A percentile compares a stretch with the other conserved stretches of the same genome.
These are phyloP conservation scores for Monosporascus sp. DNA, from an alignment of 2,329 filamentous ascomycete species.

Conservation along the genomic window DNA sequence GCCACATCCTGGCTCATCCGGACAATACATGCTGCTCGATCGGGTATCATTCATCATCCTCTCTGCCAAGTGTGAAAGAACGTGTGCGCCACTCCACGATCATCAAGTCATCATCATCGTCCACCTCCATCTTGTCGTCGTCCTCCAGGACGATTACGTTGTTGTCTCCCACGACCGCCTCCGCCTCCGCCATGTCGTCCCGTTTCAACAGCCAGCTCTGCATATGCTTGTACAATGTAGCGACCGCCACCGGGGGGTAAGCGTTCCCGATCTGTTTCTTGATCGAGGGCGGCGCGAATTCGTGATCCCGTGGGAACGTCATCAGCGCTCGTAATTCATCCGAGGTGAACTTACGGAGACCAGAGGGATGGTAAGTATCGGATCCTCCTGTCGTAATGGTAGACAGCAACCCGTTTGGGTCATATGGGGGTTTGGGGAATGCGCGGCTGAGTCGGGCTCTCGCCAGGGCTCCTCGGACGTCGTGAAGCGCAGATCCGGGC, in stretches of 20 bases:
- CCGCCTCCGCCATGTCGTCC: conserved; percentile 4
- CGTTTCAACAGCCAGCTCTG: conserved; percentile 31
- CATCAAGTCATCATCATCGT: background rate
- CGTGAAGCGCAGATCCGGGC: conserved; percentile 28
- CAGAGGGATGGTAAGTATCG: conserved; percentile 58
- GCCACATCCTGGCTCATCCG: too few species aligned
- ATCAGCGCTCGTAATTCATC: conserved; percentile 64
- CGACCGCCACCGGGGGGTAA: conserved; percentile 57
- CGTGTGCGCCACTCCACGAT: background rate
- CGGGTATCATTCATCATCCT: too few species aligned
- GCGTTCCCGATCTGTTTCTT: conserved; percentile 71
- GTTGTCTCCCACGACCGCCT: background rate
- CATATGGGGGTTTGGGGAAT: conserved; percentile 32
- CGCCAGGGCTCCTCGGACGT: conserved; percentile 17
- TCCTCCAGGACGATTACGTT: background rate
- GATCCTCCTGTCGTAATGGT: conserved; percentile 60
- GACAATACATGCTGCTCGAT: too few species aligned
- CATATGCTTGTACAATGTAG: conserved; percentile 39
- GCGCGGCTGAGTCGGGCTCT: conserved; percentile 13
- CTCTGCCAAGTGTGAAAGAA: background rate
- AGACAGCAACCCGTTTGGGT: conserved; percentile 40
- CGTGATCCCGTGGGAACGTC: conserved; percentile 57
- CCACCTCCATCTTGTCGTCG: background rate
- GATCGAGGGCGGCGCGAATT: conserved; percentile 44
- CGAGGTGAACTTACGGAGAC: conserved; percentile 54